Evolutionary conservation across 768 basidiomycete genomes (phyloP), one percentile per base, ranked within the genome.

Genomic region (Trametes sanguinea): DNA sequence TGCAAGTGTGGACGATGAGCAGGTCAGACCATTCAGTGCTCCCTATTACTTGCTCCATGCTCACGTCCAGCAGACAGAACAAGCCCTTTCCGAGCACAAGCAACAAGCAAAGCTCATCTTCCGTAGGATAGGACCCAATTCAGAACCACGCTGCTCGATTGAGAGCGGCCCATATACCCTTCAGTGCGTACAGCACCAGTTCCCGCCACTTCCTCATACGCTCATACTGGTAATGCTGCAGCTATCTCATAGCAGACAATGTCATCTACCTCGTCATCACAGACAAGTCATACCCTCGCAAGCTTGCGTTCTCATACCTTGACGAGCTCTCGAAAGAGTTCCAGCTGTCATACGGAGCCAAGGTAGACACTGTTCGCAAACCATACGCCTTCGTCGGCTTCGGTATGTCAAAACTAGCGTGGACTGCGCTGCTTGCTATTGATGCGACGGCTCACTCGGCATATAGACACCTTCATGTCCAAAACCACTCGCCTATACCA

Each of bases 361-460:
- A 94, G 75, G 93, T 98, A 17, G 96, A 98, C 69, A 82, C 85
- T 16, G 90, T 90, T 16, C 85, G 94, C 65, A 94, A 96, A 74
- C 97, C 97, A n/a, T 99, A 99, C 73, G 96, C 97, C 29, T 98
- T 98, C 72, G 91, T 98, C 62, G 95, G 97, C 50, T 99, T 99
- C 69, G 95, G 95, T 95, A 69, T 67, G 92, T 79, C 27, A 22
- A 22, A 22, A 22, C 22, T 22, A 22, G 22, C 22, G 22, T 22
- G 22, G 22, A 37, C 45, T 39, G 39, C 42, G 22, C 35, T 29
- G 50, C 13, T 39, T 52, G 42, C 51, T 22, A 42, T 51, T 35
- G 54, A 51, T 32, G 43, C 57, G 29, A 42, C 67, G 51, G 11
- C 51, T 39, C 52, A 60, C 53, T 54, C 43, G n/a, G 14, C 4